Evolutionary conservation across 2,329 filamentous ascomycete species (phyloP).

Genomic region (Diaporthe sp.): DNA sequence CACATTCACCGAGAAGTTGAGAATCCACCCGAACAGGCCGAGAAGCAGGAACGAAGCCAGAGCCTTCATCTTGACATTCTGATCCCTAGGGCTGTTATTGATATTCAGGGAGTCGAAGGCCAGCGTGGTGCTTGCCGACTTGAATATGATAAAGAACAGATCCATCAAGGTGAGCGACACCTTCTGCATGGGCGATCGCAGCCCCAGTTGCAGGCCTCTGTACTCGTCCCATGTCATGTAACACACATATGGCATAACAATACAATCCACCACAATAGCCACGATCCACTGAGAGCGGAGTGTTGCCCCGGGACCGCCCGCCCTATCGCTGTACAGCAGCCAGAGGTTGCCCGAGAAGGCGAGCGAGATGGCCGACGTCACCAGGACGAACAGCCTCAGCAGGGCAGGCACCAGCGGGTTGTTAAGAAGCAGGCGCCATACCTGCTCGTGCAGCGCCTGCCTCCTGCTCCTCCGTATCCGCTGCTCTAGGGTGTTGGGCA

Average conservation of each 20-base stretch:
- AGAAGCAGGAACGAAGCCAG: slow-evolving; percentile 84
- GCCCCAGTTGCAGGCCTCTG: slow-evolving; percentile 89
- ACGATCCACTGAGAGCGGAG: slow-evolving; percentile 82
- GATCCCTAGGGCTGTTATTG: slow-evolving; percentile 50
- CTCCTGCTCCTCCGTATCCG: slow-evolving; percentile 47
- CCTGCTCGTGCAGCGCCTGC: slow-evolving; percentile 68
- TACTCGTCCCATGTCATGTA: slow-evolving; percentile 99
- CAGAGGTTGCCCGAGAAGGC: slow-evolving; percentile 84
- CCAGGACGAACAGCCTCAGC: slow-evolving; percentile 85
- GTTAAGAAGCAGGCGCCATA: slow-evolving; percentile 79
- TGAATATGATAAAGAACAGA: slow-evolving; percentile 97
- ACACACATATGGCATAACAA: slow-evolving; percentile 89
- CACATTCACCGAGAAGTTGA: slow-evolving; percentile 90
- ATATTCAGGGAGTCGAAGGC: slow-evolving; percentile 87
- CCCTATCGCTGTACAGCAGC: slow-evolving; percentile 60
- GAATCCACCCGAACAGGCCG: slow-evolving; percentile 88
- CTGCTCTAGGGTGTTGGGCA: slow-evolving; percentile 35
- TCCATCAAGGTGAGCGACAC: slow-evolving; percentile 91
- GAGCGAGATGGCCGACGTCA: slow-evolving; percentile 86
- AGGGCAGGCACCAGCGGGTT: slow-evolving; percentile 88
- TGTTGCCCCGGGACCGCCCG: neutral
- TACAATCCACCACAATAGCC: slow-evolving; percentile 88
- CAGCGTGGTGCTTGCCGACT: slow-evolving; percentile 90
- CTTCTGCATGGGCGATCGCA: slow-evolving; percentile 87
- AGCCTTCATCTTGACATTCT: slow-evolving; percentile 58